Evolutionary conservation across 2,329 filamentous ascomycete genomes (phyloP).

Genomic region (Penicillium polonicum): DNA sequence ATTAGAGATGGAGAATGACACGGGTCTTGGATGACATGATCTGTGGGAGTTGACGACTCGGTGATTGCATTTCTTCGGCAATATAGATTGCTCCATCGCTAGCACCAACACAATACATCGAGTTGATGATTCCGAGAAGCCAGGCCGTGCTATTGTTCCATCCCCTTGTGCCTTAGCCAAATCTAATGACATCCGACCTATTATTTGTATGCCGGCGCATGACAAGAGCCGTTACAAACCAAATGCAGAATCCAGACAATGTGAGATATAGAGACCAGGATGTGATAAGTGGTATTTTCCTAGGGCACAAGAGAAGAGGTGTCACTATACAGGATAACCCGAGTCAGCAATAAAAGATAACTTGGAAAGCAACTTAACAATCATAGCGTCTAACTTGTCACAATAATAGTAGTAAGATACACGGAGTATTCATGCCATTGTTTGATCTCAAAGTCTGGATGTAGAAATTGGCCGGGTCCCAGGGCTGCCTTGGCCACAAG

Average conservation of each 20-base stretch:
- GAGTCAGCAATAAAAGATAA: constrained; percentile 6
- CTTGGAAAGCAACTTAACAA: not conserved
- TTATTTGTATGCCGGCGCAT: not conserved
- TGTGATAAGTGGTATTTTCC: constrained; percentile 4
- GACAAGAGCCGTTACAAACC: not conserved
- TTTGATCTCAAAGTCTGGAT: constrained; percentile 8
- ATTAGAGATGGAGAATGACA: not conserved
- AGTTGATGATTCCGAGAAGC: constrained; percentile 17
- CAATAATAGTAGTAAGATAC: constrained; percentile 14
- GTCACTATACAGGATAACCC: constrained; percentile 13
- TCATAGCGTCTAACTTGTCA: not conserved
- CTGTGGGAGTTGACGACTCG: constrained; percentile 16
- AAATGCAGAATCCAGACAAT: not conserved
- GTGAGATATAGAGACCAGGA: not conserved
- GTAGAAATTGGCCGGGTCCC: constrained; percentile 14
- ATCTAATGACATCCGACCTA: not conserved
- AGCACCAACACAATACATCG: constrained; percentile 18
- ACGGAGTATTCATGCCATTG: constrained; percentile 22
- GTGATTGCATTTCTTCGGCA: constrained; percentile 17
- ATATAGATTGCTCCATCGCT: constrained; percentile 18
- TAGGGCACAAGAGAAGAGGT: constrained; percentile 17
- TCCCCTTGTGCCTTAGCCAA: not conserved
- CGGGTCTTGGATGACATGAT: constrained; percentile 14
- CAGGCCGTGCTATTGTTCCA: constrained; percentile 12
- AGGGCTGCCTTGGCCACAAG: constrained; percentile 20